Base-by-base conservation (phyloP, 345 rosid species). In the Linum usitatissimum region DNA sequence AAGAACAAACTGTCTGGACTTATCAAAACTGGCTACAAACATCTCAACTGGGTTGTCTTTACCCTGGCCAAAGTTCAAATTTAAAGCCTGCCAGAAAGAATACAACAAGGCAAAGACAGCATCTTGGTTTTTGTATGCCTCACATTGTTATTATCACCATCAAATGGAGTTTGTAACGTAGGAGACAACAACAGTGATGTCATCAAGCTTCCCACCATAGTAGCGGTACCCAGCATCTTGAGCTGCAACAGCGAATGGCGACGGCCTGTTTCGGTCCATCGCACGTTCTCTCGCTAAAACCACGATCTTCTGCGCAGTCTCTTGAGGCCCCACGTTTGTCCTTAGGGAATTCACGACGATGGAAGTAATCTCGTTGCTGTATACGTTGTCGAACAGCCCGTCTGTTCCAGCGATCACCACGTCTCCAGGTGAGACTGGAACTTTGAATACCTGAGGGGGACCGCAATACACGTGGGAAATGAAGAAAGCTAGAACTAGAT, bases 181-280 rank as follows among this genome's bases (percentile, higher is more conserved):
- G 12, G 77, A 73, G 9, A 73, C 77, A 8, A 73, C 64, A 20
- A 68, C 77, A 36, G 77, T 73, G 18, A 73, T 65, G 30, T 73
- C 77, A 53, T 73, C 77, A 15, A 73, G 77, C 62, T 73, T 73
- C 45, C 77, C 77, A 1, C 77, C 77, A 39, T 73, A 73, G 60
- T 73, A 73, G 40, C 77, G 69, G 70, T 18, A 73, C 30, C 77
- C 77, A 19, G 77, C 77, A 3, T 73, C 73, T 61, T 73, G 77
- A 53, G 77, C 77, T 4, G 77, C 73, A 19, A 69, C 21, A 38
- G 77, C 68, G 61, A 73, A 73, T 18, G 77, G 77, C 49, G 77
- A 60, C 56, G 68, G 77, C 55, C 70, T 58, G 42, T 61, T 68
- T 60, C 64, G 28, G 30, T 73, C 77, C 42, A 36, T 30, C 17